These are phyloP conservation scores for Jamesozyma gamospora DNA, from an alignment of 805 yeast genomes.

Conservation along the genomic window DNA sequence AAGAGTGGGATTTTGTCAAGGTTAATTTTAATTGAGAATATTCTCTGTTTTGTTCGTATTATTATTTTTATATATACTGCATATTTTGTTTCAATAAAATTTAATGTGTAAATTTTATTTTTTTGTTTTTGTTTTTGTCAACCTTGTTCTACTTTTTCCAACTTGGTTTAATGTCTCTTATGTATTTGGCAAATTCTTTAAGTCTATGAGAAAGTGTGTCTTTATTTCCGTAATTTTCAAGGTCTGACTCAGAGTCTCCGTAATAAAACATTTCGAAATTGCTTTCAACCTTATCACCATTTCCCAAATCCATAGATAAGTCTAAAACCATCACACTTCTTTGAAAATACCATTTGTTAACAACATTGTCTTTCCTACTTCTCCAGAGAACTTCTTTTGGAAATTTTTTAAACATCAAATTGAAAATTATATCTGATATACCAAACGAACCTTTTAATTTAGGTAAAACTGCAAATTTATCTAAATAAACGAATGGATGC, in stretches of 20 bases:
- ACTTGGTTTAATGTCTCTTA: conserved; percentile 30
- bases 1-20: conserved; percentile 25
- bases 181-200: conserved; percentile 19
- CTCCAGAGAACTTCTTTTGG: conserved; percentile 81
- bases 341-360: conserved; percentile 96
- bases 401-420: conserved; percentile 57
- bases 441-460: conserved; percentile 85
- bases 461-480: conserved; percentile 85
- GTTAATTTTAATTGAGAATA: too few relatives aligned
- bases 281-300: conserved; percentile 20
- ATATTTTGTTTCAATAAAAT: too few relatives aligned
- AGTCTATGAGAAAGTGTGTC: conserved; percentile 11
- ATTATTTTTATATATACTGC: too few relatives aligned
- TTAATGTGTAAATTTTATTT: too few relatives aligned
- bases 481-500: conserved; percentile 61
- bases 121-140: too few relatives aligned
- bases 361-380: conserved; percentile 77
- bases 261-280: conserved; percentile 34
- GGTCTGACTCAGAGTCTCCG: conserved; percentile 27
- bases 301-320: conserved; percentile 30
- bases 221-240: conserved; percentile 8
- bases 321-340: conserved; percentile 64
- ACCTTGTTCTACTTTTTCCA: conserved; percentile 19
- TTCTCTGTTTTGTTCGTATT: too few relatives aligned
- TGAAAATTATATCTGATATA: conserved; percentile 87